phyloP scores from a whole-genome alignment of 2,329 filamentous ascomycete genomes.

The Stagonosporopsis chrysanthemi region DNA sequence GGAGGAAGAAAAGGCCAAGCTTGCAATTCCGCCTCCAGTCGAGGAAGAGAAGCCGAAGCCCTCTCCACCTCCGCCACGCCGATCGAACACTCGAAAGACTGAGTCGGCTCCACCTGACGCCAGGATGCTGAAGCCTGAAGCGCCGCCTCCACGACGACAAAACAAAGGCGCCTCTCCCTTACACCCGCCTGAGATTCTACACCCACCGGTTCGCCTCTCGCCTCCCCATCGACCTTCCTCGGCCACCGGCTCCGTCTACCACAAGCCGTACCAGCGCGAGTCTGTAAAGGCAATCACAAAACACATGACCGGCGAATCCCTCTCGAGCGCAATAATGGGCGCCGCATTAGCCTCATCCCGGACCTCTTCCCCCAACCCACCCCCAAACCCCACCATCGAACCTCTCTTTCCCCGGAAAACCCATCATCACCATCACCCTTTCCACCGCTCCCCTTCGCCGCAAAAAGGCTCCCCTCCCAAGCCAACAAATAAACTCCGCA shows the following conservation, averaged over 20 bases:
- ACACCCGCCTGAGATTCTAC: constrained; percentile 21
- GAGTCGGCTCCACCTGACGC: constrained; percentile 14
- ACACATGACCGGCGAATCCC: constrained; percentile 66
- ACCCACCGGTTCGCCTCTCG: constrained; percentile 29
- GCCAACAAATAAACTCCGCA: constrained; percentile 64
- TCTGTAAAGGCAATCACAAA: constrained; percentile 51
- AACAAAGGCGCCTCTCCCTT: constrained; percentile 27
- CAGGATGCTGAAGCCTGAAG: constrained; percentile 13
- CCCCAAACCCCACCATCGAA: constrained; percentile 36
- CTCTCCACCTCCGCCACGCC: constrained; percentile 44
- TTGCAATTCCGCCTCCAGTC: constrained; percentile 22
- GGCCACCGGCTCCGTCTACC: constrained; percentile 38
- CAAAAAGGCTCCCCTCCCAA: constrained; percentile 44
- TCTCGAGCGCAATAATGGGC: constrained; percentile 78
- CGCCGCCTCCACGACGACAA: constrained; percentile 13
- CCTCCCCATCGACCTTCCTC: constrained; percentile 35
- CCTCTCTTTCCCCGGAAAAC: constrained; percentile 50
- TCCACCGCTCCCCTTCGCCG: constrained; percentile 50
- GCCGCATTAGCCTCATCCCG: constrained; percentile 72
- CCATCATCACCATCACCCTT: constrained; percentile 44
- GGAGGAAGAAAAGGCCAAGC: constrained; percentile 40
- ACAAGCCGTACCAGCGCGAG: constrained; percentile 51
- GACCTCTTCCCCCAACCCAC: constrained; percentile 49
- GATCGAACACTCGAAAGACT: constrained; percentile 31
- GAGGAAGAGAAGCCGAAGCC: constrained; percentile 10